phyloP scores from a whole-genome alignment of 2,329 filamentous ascomycete species.

The Colletotrichum karsti region DNA sequence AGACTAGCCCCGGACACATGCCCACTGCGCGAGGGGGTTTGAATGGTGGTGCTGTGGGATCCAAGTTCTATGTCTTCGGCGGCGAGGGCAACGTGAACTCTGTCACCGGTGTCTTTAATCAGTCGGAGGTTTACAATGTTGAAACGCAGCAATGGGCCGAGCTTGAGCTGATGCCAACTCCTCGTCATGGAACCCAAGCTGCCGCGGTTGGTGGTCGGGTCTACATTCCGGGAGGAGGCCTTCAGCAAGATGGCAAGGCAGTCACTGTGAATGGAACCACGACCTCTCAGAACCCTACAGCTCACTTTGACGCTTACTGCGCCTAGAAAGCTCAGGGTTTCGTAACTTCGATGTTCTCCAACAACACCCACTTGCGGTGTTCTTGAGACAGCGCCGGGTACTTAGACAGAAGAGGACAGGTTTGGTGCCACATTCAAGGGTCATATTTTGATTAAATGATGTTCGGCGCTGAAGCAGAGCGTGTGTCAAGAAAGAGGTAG shows the following conservation, averaged over 20 bases:
- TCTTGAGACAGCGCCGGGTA: too few species aligned
- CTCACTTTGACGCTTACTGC: background rate
- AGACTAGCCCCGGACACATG: conserved; percentile 38
- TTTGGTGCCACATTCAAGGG: too few species aligned
- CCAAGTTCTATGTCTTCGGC: conserved; percentile 43
- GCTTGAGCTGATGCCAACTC: background rate
- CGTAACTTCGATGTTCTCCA: too few species aligned
- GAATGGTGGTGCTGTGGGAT: conserved; percentile 37
- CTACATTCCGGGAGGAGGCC: background rate
- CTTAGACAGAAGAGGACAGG: too few species aligned
- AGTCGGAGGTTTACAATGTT: conserved; percentile 4
- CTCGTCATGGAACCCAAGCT: background rate
- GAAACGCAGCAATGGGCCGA: background rate
- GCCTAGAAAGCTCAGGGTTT: too few species aligned
- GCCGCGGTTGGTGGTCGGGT: background rate
- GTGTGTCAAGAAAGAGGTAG: too few species aligned
- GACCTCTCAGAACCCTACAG: background rate
- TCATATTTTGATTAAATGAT: too few species aligned
- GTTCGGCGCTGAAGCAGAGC: too few species aligned
- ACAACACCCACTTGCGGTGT: too few species aligned
- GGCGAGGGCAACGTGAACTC: conserved; percentile 43
- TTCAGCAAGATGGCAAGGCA: background rate
- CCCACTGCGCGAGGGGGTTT: conserved; percentile 45
- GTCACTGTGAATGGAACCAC: background rate
- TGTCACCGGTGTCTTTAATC: conserved; percentile 20